Percentiles rank a stretch among this genome's conserved stretches.
phyloP scores from a whole-genome alignment of 2,329 filamentous ascomycete species.

The Aspergillus quadricinctus region DNA sequence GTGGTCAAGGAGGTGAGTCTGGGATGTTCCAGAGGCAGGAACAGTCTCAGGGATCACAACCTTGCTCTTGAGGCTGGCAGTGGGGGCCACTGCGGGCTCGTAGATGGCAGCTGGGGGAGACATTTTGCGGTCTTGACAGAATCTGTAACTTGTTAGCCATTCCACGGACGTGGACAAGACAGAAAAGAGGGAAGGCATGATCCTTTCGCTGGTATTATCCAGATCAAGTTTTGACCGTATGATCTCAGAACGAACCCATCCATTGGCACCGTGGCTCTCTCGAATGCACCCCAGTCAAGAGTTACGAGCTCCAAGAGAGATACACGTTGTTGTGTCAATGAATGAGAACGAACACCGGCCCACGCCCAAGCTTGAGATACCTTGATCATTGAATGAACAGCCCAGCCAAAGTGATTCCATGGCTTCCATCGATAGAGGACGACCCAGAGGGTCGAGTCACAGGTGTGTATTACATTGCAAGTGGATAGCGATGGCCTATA shows the following conservation, averaged over 20 bases:
- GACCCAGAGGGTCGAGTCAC: slow-evolving; percentile 5
- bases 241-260: slow-evolving; percentile 58
- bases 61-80: slow-evolving; percentile 39
- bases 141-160: slow-evolving; percentile 36
- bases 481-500: slow-evolving; percentile 3
- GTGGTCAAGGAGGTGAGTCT: slow-evolving; percentile 56
- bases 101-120: slow-evolving; percentile 71
- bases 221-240: slow-evolving; percentile 96
- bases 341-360: slow-evolving; percentile 58
- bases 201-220: slow-evolving; percentile 99
- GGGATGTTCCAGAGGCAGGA: slow-evolving; percentile 35
- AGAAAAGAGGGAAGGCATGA: slow-evolving; percentile 68
- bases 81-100: slow-evolving; percentile 40
- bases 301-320: slow-evolving; percentile 1
- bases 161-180: slow-evolving; percentile 29
- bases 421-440: slow-evolving; percentile 30
- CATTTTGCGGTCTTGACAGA: slow-evolving; percentile 52
- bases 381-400: slow-evolving; percentile 42
- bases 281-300: slow-evolving; percentile 3
- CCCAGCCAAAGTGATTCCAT: slow-evolving; percentile 38
- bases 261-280: slow-evolving; percentile 4
- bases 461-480: slow-evolving; percentile 22
- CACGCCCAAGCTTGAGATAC: slow-evolving; percentile 53
- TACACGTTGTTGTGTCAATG: slow-evolving; percentile 6
- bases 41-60: slow-evolving; percentile 41